Conservation (phyloP, 176 grass and related monocot species). For the Dendrocalamus sinicus region DNA sequence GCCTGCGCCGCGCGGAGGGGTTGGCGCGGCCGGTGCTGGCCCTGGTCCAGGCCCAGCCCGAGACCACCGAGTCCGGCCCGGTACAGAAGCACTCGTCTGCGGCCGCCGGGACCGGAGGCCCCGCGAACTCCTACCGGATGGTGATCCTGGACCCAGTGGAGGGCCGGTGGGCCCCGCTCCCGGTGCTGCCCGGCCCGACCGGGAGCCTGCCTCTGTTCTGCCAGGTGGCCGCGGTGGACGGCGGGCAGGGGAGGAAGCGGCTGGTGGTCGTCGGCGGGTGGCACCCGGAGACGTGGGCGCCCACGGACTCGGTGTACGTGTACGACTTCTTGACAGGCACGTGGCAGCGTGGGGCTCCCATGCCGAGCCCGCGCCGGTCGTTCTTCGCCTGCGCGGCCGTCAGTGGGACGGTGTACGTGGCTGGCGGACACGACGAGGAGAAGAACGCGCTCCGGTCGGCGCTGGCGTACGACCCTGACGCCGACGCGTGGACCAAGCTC, state of each 20-base stretch:
- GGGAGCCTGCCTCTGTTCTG: conserved; percentile 84
- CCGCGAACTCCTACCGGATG: conserved; percentile 55
- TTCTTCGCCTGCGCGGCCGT: conserved; percentile 78
- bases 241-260: conserved; percentile 40
- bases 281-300: conserved; percentile 80
- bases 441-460: conserved; percentile 91
- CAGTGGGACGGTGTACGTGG: conserved; percentile 58
- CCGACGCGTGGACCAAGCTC: conserved; percentile 60
- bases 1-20: conserved; percentile 49
- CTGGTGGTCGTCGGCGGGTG: conserved; percentile 81
- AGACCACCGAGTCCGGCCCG: neutral
- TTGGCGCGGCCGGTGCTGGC: conserved; percentile 44
- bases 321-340: conserved; percentile 70
- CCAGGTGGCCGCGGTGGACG: conserved; percentile 61
- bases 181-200: conserved; percentile 33
- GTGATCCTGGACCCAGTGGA: conserved; percentile 54
- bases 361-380: conserved; percentile 68
- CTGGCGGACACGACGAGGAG: conserved; percentile 91
- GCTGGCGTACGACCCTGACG: conserved; percentile 64
- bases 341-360: conserved; percentile 55
- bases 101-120: conserved; percentile 1
- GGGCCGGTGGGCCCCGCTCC: conserved; percentile 56
- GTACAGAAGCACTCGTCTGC: conserved; percentile 28
- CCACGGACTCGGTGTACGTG: conserved; percentile 67
- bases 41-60: conserved; percentile 43